These are phyloP conservation scores for Bolboschoenus planiculmis DNA, from an alignment of 176 grass and related monocot genomes.

Conservation along the genomic window DNA sequence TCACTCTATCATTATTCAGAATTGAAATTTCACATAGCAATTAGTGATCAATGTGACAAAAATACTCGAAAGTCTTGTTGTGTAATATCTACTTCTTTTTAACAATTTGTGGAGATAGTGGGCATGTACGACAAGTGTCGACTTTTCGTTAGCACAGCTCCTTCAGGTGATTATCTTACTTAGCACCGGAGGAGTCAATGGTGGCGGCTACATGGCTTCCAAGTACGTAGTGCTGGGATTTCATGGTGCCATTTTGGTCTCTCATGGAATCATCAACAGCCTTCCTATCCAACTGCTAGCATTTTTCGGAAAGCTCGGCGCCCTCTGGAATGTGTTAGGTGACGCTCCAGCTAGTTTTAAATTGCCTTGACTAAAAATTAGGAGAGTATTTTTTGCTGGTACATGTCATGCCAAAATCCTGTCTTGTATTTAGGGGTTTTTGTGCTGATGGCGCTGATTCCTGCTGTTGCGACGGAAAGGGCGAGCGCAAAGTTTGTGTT, in stretches of 20 bases:
- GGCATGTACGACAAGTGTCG: conserved; percentile 34
- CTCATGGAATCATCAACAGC: conserved; percentile 40
- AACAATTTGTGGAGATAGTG: conserved; percentile 6
- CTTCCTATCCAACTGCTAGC: conserved; percentile 31
- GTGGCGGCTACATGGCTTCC: conserved; percentile 34
- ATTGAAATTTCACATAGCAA: not conserved
- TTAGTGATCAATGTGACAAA: not conserved
- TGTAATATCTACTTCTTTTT: not conserved
- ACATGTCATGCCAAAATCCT: not conserved
- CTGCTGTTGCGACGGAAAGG: conserved; percentile 63
- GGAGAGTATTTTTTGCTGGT: not conserved
- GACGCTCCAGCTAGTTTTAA: not conserved
- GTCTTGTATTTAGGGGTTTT: conserved; percentile 41
- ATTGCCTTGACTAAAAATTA: not conserved
- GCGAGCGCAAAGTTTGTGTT: conserved; percentile 77
- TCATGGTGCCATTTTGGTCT: conserved; percentile 26
- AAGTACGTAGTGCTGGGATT: conserved; percentile 35
- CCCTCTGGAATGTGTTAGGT: conserved; percentile 39
- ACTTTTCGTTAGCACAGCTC: conserved; percentile 37
- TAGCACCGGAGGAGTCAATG: conserved; percentile 35
- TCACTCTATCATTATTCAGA: not conserved
- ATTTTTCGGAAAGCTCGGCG: conserved; percentile 32
- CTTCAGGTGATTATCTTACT: conserved; percentile 44
- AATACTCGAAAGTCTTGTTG: not conserved
- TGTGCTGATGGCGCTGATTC: conserved; percentile 71